Base-by-base conservation (phyloP, 495 filamentous ascomycete species). In the Friedmanniomyces simplex region DNA sequence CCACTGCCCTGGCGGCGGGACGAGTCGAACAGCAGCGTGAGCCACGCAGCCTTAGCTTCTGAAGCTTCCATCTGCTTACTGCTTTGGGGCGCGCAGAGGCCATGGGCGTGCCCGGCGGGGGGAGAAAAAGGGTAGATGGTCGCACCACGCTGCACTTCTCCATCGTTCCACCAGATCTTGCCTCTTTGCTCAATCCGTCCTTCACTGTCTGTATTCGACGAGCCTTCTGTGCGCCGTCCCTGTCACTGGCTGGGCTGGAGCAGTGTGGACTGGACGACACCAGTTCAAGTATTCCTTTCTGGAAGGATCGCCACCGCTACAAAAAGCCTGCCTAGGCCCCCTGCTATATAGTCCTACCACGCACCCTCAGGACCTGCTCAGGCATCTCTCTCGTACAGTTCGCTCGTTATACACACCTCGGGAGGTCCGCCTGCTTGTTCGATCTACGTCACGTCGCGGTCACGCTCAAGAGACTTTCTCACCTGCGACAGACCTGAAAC, bases 21-120 rank as follows among this genome's bases (percentile, higher is more conserved):
- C n/a, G 43, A 43, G 16, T 43, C 28, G 28, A 32, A 43, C 46
- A 16, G 20, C 18, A 37, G 28, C 18, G 50, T 42, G 52, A 57
- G 58, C 58, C 55, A 61, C 58, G 58, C 62, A 45, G 62, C 54
- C 62, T 58, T 54, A 60, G 58, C 58, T 56, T 63, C 49, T 43
- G 11, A 48, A 61, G 57, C 50, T 59, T 60, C 57, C 42, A 8
- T 52, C 39, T 57, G 49, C 48, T 57, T 64, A 50, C 61, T 56
- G 26, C 42, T 57, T 64, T 42, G 5, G 52, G n/a, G 49, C 36
- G 30, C 25, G 55, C 53, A 56, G 41, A 22, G 54, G 39, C 58
- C 58, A 53, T 50, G 37, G 53, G 54, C 52, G 52, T 48, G 50
- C 49, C 18, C 39, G 45, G 2, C n/a, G n/a, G 41, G 39, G 24